Percentiles rank a stretch among this genome's conserved stretches.
These are phyloP conservation scores for Cairneyella variabilis DNA, from an alignment of 495 filamentous ascomycete species.

Conservation along the genomic window DNA sequence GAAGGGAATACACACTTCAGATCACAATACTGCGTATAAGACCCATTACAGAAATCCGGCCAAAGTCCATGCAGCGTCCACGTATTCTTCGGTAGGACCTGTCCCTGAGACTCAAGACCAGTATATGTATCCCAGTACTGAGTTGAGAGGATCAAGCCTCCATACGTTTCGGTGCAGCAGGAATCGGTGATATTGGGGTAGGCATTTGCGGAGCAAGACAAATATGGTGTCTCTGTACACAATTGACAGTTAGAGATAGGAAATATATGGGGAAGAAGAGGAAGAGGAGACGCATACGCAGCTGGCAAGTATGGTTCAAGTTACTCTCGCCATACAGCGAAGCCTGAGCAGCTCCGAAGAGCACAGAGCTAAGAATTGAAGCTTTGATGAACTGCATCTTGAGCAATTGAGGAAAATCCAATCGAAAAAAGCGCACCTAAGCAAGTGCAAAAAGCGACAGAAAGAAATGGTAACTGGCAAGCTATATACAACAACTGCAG, in stretches of 20 bases:
- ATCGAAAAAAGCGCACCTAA: not conserved
- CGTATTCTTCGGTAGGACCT: conserved; percentile 39
- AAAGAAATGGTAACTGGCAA: no score
- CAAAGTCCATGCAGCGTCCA: conserved; percentile 52
- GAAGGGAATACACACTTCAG: conserved; percentile 23
- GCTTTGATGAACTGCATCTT: conserved; percentile 3
- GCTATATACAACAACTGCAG: no score
- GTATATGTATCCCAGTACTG: conserved; percentile 53
- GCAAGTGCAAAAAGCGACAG: no score
- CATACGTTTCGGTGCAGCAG: conserved; percentile 50
- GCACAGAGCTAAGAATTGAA: not conserved
- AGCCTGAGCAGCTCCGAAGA: conserved; percentile 17
- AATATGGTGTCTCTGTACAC: conserved; percentile 28
- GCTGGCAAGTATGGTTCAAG: conserved; percentile 39
- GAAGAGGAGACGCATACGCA: conserved; percentile 27
- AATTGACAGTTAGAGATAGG: conserved; percentile 14
- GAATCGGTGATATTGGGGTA: conserved; percentile 37
- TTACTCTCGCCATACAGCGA: conserved; percentile 32
- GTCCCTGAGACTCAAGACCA: conserved; percentile 41
- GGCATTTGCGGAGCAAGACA: conserved; percentile 43
- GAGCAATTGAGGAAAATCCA: not conserved
- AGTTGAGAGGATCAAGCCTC: conserved; percentile 44
- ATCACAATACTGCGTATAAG: conserved; percentile 54
- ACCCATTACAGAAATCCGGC: conserved; percentile 47
- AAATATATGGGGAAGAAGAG: not conserved